phyloP scores from a whole-genome alignment of 176 grass and related monocot genomes.

The Phoenix dactylifera region DNA sequence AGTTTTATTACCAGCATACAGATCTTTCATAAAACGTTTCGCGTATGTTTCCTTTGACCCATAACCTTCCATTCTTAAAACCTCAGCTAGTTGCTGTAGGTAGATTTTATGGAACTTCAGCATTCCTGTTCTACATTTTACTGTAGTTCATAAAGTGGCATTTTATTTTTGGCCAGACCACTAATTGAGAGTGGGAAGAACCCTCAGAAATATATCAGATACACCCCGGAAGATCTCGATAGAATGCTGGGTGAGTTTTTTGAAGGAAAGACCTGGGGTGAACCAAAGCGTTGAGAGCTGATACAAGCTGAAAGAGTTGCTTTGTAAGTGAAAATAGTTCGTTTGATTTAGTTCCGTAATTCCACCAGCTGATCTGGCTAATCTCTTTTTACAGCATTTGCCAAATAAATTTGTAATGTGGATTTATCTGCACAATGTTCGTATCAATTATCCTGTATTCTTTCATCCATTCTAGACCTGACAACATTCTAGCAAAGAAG shows the following conservation, averaged over 20 bases:
- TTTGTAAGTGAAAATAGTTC: slow-evolving; percentile 19
- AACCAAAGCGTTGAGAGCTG: slow-evolving; percentile 43
- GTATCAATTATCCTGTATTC: too few relatives aligned
- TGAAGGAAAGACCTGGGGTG: slow-evolving; percentile 58
- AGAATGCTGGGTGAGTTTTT: slow-evolving; percentile 62
- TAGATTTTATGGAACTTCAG: too few relatives aligned
- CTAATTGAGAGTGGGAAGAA: slow-evolving; percentile 76
- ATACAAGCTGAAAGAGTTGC: neutral
- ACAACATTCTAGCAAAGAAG: too few relatives aligned
- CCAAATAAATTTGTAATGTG: too few relatives aligned
- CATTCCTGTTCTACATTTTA: too few relatives aligned
- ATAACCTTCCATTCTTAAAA: too few relatives aligned
- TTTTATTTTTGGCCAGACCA: slow-evolving; percentile 19
- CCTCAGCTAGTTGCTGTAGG: too few relatives aligned
- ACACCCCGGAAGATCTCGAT: slow-evolving; percentile 59
- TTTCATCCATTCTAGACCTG: too few relatives aligned
- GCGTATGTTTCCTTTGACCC: slow-evolving; percentile 35
- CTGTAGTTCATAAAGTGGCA: neutral
- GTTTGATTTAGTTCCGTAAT: too few relatives aligned
- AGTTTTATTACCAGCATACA: slow-evolving; percentile 80
- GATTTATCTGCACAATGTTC: too few relatives aligned
- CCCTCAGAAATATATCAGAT: slow-evolving; percentile 58
- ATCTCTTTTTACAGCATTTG: too few relatives aligned
- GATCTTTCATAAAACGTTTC: slow-evolving; percentile 86
- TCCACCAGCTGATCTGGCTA: too few relatives aligned